A percentile compares a stretch with the other conserved stretches of the same genome.
Conservation (phyloP, 176 grass and related monocot genomes). For the Oryza australiensis region DNA sequence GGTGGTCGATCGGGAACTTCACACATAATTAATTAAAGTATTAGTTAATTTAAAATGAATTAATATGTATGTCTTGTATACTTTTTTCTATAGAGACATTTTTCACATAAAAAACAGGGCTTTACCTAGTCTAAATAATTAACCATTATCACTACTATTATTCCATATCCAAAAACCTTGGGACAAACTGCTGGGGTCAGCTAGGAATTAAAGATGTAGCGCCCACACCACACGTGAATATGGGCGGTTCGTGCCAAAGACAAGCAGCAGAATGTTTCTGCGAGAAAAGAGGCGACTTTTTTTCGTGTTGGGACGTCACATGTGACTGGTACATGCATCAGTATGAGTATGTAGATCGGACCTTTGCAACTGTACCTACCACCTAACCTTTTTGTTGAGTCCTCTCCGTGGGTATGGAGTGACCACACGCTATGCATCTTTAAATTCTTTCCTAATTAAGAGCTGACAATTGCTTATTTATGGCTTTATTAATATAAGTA, state of each 20-base stretch:
- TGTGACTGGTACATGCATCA: not conserved
- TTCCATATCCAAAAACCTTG: not conserved
- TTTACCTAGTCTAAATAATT: not conserved
- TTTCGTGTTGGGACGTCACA: slow-evolving; percentile 22
- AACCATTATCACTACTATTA: no score
- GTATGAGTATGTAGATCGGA: not conserved
- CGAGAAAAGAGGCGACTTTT: slow-evolving; percentile 14
- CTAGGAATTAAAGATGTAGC: not conserved
- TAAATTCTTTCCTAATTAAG: not conserved
- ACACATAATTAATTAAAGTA: no score
- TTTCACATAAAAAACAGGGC: no score
- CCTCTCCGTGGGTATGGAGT: not conserved
- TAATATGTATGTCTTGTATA: no score
- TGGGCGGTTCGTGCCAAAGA: slow-evolving; percentile 16
- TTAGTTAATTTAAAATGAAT: no score
- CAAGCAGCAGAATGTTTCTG: slow-evolving; percentile 40
- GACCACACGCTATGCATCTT: not conserved
- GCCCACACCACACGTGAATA: slow-evolving; percentile 28
- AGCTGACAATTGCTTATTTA: not conserved
- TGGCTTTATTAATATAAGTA: not conserved
- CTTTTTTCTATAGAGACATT: no score
- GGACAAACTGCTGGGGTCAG: not conserved
- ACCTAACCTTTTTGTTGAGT: not conserved
- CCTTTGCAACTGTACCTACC: slow-evolving; percentile 28
- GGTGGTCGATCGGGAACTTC: no score